Percentiles rank a stretch among this genome's conserved stretches.
Conservation (phyloP, 768 basidiomycete species). For the Plicaturopsis crispa region DNA sequence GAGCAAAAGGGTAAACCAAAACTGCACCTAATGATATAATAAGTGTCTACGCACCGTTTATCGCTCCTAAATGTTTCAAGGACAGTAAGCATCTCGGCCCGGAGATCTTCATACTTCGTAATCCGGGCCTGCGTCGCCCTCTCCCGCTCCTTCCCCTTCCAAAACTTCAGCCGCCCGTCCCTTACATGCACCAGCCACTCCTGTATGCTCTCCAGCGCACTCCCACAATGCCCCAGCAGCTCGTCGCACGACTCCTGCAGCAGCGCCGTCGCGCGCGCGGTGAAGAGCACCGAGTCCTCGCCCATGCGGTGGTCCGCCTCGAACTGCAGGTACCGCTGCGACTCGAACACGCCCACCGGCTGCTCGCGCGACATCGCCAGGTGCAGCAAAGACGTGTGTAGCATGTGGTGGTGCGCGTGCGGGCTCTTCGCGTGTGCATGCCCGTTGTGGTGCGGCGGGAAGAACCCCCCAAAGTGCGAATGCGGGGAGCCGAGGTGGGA, state of each 20-base stretch:
- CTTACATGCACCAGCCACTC: constrained; percentile 43
- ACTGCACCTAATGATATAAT: not conserved
- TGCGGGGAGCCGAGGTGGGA: too few relatives aligned
- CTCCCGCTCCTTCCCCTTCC: constrained; percentile 22
- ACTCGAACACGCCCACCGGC: constrained; percentile 69
- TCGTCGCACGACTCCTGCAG: constrained; percentile 47
- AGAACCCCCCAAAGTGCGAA: too few relatives aligned
- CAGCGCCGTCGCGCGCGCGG: constrained; percentile 33
- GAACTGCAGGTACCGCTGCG: constrained; percentile 60
- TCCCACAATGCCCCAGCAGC: constrained; percentile 36
- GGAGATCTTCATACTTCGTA: constrained; percentile 27
- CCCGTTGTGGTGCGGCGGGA: too few relatives aligned
- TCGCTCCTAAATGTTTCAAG: constrained; percentile 41
- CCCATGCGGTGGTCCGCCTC: constrained; percentile 49
- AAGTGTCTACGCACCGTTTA: constrained; percentile 32
- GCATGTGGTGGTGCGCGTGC: constrained; percentile 14
- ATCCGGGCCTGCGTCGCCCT: constrained; percentile 24
- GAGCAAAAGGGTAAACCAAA: constrained; percentile 1
- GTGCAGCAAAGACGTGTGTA: constrained; percentile 33
- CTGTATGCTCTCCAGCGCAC: constrained; percentile 31
- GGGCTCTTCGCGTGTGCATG: too few relatives aligned
- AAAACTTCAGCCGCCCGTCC: constrained; percentile 28
- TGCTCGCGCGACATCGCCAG: constrained; percentile 34
- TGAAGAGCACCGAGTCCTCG: constrained; percentile 35
- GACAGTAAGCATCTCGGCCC: constrained; percentile 23